Evolutionary conservation across 2,329 filamentous ascomycete genomes (phyloP).

Genomic region (Macrophomina tecta): DNA sequence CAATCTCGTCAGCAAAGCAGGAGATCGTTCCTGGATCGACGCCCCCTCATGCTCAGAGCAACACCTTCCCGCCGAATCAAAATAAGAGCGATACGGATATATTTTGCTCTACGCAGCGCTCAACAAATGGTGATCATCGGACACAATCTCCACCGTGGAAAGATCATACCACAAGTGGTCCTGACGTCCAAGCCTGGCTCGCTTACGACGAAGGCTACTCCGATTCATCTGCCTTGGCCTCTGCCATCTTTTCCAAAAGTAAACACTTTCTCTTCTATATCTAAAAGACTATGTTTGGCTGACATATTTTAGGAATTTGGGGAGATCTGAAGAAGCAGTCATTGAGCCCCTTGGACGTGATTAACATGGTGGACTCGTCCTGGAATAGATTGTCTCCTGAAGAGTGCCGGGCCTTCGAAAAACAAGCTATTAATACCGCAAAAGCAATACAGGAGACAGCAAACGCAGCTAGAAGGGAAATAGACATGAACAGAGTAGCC

Average conservation of each 20-base stretch:
- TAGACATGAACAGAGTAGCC: background rate
- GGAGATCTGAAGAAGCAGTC: background rate
- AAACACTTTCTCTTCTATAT: background rate
- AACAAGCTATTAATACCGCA: background rate
- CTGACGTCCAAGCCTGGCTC: background rate
- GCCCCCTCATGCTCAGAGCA: no score
- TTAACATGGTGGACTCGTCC: background rate
- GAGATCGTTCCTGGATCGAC: no score
- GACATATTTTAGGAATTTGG: background rate
- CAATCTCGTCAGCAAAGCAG: no score
- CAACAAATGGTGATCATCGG: background rate
- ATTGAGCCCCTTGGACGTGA: background rate
- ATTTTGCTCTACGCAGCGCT: no score
- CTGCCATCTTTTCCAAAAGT: background rate
- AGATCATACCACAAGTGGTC: background rate
- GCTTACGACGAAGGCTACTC: background rate
- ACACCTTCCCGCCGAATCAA: no score
- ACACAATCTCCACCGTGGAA: background rate
- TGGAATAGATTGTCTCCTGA: background rate
- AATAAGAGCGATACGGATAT: no score
- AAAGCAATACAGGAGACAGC: background rate
- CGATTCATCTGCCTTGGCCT: background rate
- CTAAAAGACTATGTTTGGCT: background rate
- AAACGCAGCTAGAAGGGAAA: background rate
- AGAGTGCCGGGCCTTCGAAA: background rate